Evolutionary conservation across 2,329 filamentous ascomycete genomes (phyloP), one percentile per base, ranked within the genome.

Genomic region (Cladosporium sp.): DNA sequence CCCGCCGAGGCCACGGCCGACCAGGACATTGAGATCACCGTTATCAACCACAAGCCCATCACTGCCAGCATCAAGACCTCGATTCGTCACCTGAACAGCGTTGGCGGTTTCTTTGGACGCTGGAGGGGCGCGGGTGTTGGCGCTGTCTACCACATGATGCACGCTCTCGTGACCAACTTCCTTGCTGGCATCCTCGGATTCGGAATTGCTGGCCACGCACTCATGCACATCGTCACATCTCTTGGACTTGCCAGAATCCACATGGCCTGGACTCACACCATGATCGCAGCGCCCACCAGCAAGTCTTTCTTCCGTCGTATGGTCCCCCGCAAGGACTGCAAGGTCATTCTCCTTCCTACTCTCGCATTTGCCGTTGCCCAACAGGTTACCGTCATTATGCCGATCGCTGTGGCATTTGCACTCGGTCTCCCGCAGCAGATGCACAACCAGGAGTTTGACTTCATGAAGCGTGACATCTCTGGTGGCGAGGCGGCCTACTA

Each of bases 251-350:
- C 85, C 32, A 85, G 85, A 61, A 68, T 92, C 52, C 79, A 82
- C 65, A 79, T 91, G 58, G 78, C 82, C 47, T 95, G 90, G 89
- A 87, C 90, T 3, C 89, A 95, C 65, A 84, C 87, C 61, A 81
- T 95, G 65, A 90, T 96, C 63, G 84, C 88, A 2, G 75, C 81
- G 47, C 81, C 83, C 4, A 84, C 79, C 50, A 63, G 74, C 41
- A 78, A 79, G 65, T 89, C 85, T 74, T 86, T 78, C 70, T 33
- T 41, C 29, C 72, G 77, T 61, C 85, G 88, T 51, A 77, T 95
- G 45, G 84, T 86, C 13, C 70, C 81, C 39, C 80, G 82, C 66
- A 75, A 76, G 62, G 76, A 81, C 45, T 85, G 85, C 72, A 76
- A 80, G 61, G 82, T 86, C 52, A 83, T 89, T 55, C 83, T 80